A percentile compares a stretch with the other conserved stretches of the same genome.
These are phyloP conservation scores for Penicillium bovifimosum DNA, from an alignment of 495 filamentous ascomycete genomes.

Conservation along the genomic window DNA sequence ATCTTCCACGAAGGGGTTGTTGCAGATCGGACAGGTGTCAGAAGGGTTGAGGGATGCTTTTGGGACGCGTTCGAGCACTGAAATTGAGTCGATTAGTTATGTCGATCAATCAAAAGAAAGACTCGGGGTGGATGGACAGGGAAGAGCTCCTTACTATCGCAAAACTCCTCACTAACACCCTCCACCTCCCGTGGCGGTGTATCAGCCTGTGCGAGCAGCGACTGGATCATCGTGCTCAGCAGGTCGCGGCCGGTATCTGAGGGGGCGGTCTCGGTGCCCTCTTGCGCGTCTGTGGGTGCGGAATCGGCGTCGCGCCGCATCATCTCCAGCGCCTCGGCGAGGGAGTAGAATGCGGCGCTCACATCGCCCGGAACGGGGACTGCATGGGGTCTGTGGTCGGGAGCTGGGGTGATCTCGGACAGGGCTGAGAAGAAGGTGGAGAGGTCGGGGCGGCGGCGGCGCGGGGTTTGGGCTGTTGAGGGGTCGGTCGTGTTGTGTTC, in stretches of 20 bases:
- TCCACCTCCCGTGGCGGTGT: constrained; percentile 61
- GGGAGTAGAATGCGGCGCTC: constrained; percentile 54
- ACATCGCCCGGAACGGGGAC: constrained; percentile 69
- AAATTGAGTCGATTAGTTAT: background rate
- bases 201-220: constrained; percentile 57
- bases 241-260: constrained; percentile 36
- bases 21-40: constrained; percentile 82
- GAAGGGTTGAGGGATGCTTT: constrained; percentile 58
- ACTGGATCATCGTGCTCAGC: constrained; percentile 56
- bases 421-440: constrained; percentile 81
- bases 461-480: constrained; percentile 27
- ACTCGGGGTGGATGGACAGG: too few relatives aligned
- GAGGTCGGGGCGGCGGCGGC: constrained; percentile 69
- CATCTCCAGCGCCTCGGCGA: constrained; percentile 53
- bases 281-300: constrained; percentile 10
- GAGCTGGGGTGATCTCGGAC: constrained; percentile 52
- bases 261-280: background rate
- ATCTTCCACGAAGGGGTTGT: constrained; percentile 73
- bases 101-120: background rate
- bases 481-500: constrained; percentile 67
- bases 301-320: constrained; percentile 36
- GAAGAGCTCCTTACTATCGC: constrained; percentile 49
- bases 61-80: constrained; percentile 71
- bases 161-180: constrained; percentile 74
- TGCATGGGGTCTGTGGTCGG: constrained; percentile 49